phyloP scores from a whole-genome alignment of 352 stramenopile species.

The Globisporangium middletonii region DNA sequence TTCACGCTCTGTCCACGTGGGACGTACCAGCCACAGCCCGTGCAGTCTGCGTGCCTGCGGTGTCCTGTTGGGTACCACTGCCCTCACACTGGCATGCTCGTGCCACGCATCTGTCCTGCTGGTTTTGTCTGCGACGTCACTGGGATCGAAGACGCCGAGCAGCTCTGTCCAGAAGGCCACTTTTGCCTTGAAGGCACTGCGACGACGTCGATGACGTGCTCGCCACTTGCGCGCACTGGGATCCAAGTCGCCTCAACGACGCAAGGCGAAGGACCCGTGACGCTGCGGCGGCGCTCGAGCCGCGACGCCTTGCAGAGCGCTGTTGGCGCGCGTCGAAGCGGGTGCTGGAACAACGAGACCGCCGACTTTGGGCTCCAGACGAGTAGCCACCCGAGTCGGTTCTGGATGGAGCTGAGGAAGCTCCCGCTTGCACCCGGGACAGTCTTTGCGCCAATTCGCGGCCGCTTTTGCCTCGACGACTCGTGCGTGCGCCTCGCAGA shows the following conservation, averaged over 20 bases:
- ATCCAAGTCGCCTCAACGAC: slow-evolving; percentile 30
- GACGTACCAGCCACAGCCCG: slow-evolving; percentile 89
- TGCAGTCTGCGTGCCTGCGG: slow-evolving; percentile 80
- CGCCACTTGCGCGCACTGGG: slow-evolving; percentile 28
- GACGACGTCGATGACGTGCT: slow-evolving; percentile 89
- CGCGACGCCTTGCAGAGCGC: slow-evolving; percentile 12
- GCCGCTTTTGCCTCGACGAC: slow-evolving; percentile 93
- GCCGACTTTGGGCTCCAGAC: slow-evolving; percentile 93
- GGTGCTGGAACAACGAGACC: slow-evolving; percentile 95
- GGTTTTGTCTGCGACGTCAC: slow-evolving; percentile 94
- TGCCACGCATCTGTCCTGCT: slow-evolving; percentile 91
- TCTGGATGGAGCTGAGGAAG: slow-evolving; percentile 93
- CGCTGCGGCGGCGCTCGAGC: slow-evolving; percentile 27
- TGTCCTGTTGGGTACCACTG: slow-evolving; percentile 96
- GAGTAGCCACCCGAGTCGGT: slow-evolving; percentile 68
- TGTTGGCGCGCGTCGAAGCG: slow-evolving; percentile 71
- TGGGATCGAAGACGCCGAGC: slow-evolving; percentile 86
- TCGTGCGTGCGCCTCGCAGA: slow-evolving; percentile 86
- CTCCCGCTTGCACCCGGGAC: slow-evolving; percentile 83
- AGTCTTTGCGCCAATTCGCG: slow-evolving; percentile 75
- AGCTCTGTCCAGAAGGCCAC: slow-evolving; percentile 93
- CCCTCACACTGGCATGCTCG: slow-evolving; percentile 88
- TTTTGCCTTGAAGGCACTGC: slow-evolving; percentile 95
- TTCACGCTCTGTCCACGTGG: slow-evolving; percentile 93
- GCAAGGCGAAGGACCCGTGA: slow-evolving; percentile 30